These are phyloP conservation scores for Pseudocercospora fuligena DNA, from an alignment of 2,329 filamentous ascomycete genomes.

Conservation along the genomic window DNA sequence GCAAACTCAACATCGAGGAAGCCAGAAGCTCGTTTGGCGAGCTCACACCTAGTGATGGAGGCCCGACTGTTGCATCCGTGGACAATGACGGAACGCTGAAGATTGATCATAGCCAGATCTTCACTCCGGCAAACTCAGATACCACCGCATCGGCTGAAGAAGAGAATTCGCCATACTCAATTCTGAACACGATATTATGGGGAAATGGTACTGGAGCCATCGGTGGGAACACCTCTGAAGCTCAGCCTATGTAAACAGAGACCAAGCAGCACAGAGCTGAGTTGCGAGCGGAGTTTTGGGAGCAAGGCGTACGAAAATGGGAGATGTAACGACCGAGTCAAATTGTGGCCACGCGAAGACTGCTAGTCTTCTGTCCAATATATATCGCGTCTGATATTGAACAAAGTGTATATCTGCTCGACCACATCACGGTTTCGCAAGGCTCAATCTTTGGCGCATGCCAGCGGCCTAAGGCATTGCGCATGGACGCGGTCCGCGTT, in stretches of 20 bases:
- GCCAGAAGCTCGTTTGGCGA: constrained; percentile 17
- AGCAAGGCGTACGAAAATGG: neutral
- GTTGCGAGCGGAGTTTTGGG: neutral
- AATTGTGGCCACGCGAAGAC: neutral
- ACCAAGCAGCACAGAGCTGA: neutral
- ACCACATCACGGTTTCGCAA: neutral
- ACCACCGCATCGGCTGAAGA: constrained; percentile 37
- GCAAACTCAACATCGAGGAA: constrained; percentile 45
- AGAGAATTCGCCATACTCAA: constrained; percentile 53
- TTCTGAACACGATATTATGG: constrained; percentile 54
- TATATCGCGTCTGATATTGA: neutral
- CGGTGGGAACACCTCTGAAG: neutral
- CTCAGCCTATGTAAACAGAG: constrained; percentile 2
- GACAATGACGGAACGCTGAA: constrained; percentile 29
- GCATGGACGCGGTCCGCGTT: neutral
- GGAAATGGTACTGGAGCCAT: constrained; percentile 22
- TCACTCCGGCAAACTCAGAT: constrained; percentile 37
- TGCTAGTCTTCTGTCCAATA: neutral
- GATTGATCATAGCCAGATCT: constrained; percentile 32
- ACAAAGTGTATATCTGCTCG: neutral
- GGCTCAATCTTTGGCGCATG: neutral
- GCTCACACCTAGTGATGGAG: constrained; percentile 16
- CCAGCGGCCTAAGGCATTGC: neutral
- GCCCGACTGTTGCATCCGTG: constrained; percentile 15
- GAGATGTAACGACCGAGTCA: neutral